These are phyloP conservation scores for Fusarium illudens DNA, from an alignment of 2,329 filamentous ascomycete species.

Conservation along the genomic window DNA sequence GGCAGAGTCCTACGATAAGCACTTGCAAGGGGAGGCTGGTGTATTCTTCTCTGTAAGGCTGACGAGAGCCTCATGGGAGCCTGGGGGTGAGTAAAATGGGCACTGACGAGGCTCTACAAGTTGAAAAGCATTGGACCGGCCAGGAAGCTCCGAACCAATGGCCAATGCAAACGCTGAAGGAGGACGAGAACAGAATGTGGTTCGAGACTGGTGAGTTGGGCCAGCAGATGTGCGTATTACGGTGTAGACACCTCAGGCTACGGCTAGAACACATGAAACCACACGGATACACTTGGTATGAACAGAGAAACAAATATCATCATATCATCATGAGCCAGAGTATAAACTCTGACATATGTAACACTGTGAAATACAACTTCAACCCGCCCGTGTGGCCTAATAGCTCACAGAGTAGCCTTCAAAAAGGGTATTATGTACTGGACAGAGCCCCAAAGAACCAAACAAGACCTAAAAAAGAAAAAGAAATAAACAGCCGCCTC, in stretches of 20 bases:
- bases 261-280: background rate
- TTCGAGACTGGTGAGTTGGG: background rate
- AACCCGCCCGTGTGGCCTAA: slow-evolving; percentile 20
- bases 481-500: slow-evolving; percentile 1
- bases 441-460: slow-evolving; percentile 1
- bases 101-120: slow-evolving; percentile 8
- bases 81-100: slow-evolving; percentile 10
- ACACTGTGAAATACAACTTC: slow-evolving; percentile 20
- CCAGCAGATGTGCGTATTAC: background rate
- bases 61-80: slow-evolving; percentile 35
- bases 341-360: slow-evolving; percentile 25
- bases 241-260: background rate
- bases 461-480: slow-evolving; percentile 9
- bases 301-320: slow-evolving; percentile 22
- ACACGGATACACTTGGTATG: background rate
- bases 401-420: slow-evolving; percentile 17
- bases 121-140: background rate
- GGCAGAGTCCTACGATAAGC: slow-evolving; percentile 37
- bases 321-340: slow-evolving; percentile 33
- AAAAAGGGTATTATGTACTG: slow-evolving; percentile 34
- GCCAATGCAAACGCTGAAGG: background rate
- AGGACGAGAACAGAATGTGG: background rate
- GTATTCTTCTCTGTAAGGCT: slow-evolving; percentile 34
- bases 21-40: slow-evolving; percentile 33
- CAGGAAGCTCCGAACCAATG: background rate